Conservation (phyloP, 225 moss, liverwort and hornwort species). For the Takakia lepidozioides region DNA sequence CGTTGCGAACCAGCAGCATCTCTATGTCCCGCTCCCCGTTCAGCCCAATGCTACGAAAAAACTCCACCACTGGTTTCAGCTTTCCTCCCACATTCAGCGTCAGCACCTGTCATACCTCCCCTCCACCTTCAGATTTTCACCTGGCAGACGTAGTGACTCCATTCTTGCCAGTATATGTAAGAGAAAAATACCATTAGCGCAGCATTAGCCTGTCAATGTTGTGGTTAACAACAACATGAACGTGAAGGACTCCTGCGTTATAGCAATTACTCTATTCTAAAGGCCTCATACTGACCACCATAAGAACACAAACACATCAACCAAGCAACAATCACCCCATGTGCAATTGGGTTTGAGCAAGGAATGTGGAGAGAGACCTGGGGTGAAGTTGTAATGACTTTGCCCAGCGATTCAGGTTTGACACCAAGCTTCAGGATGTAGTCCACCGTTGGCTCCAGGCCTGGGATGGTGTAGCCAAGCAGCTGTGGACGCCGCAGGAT, state of each 20-base stretch:
- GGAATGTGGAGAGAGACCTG: slow-evolving; percentile 51
- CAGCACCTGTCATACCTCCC: slow-evolving; percentile 46
- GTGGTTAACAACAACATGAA: too few species aligned
- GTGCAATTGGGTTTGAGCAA: too few species aligned
- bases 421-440: slow-evolving; percentile 66
- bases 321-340: too few species aligned
- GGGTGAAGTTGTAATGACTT: slow-evolving; percentile 67
- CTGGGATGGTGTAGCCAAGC: slow-evolving; percentile 62
- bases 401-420: slow-evolving; percentile 51
- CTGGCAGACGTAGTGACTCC: too few species aligned
- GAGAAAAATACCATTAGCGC: too few species aligned
- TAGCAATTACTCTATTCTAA: too few species aligned
- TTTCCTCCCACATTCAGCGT: slow-evolving; percentile 74
- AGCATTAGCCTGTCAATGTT: too few species aligned
- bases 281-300: too few species aligned
- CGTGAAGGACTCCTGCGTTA: too few species aligned
- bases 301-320: too few species aligned
- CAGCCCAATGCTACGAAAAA: slow-evolving; percentile 69
- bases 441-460: slow-evolving; percentile 55
- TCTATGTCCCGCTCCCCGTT: slow-evolving; percentile 72
- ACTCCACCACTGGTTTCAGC: slow-evolving; percentile 69
- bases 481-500: slow-evolving; percentile 66
- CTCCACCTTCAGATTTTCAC: slow-evolving; percentile 13
- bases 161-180: too few species aligned
- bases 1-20: slow-evolving; percentile 55